Evolutionary conservation across 305 asterid species (phyloP).

Genomic region (Solanum hybrid): DNA sequence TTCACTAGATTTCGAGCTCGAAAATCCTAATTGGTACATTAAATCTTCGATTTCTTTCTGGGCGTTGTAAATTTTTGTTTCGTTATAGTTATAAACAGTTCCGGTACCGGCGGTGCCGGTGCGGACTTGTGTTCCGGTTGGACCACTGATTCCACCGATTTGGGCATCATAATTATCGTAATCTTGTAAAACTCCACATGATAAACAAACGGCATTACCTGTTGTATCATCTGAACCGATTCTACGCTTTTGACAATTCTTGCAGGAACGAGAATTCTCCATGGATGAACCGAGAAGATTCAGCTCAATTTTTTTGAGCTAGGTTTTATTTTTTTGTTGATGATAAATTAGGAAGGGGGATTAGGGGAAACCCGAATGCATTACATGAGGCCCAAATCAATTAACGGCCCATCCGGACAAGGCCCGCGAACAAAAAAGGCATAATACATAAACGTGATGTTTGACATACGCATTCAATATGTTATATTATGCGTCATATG

Average conservation of each 20-base stretch:
- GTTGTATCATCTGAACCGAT: constrained; percentile 22
- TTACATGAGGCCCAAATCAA: neutral
- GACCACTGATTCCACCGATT: constrained; percentile 43
- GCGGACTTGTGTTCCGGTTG: constrained; percentile 37
- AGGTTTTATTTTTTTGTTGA: neutral
- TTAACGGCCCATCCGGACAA: neutral
- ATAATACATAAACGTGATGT: no score
- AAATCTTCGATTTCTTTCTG: constrained; percentile 41
- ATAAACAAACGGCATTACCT: constrained; percentile 36
- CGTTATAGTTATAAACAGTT: constrained; percentile 30
- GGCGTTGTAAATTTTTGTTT: constrained; percentile 43
- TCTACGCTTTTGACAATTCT: constrained; percentile 33
- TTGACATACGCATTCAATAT: neutral
- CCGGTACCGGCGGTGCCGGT: constrained; percentile 55
- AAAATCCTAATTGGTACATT: constrained; percentile 33
- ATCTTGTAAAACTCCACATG: constrained; percentile 52
- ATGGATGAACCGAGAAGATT: neutral
- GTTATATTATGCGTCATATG: neutral
- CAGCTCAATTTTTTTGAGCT: neutral
- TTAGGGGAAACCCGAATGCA: neutral
- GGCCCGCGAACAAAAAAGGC: neutral
- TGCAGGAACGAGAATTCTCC: constrained; percentile 44
- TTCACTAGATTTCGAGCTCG: constrained; percentile 25
- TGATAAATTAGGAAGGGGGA: neutral
- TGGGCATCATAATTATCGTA: constrained; percentile 44